Evolutionary conservation across 495 filamentous ascomycete species (phyloP), one percentile per base, ranked within the genome.

Genomic region (Penicillium waksmanii): DNA sequence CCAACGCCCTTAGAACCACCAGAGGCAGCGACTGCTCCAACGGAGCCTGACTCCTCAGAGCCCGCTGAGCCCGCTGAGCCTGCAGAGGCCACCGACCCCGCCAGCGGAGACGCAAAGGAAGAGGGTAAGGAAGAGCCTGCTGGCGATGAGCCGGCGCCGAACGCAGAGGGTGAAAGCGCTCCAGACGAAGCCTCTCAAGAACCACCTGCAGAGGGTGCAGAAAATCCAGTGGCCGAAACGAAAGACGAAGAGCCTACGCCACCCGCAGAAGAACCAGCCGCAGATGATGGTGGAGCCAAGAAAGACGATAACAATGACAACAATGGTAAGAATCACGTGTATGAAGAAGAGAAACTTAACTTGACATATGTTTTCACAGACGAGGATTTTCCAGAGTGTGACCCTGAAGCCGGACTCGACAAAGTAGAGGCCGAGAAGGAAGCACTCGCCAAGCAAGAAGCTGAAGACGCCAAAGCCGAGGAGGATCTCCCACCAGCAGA

Each of bases 391-490:
- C 66, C 72, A 62, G 66, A 67, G 38, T 61, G 51, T 61, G 61
- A 72, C 56, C 64, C 61, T 53, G 63, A 66, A 19, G 64, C 60
- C 54, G 72, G 65, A 61, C 57, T 51, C 23, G 70, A 73, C 36
- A 61, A 65, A 34, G 66, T 73, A 66, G 68, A 73, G 40, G 69
- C 70, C 21, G 71, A 73, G 51, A 71, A 73, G 42, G 63, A 64
- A 38, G 68, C 59, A 27, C 58, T 54, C n/a, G 68, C 64, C 33
- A 60, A 63, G 51, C 51, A 62, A 48, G 62, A 64, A 18, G 68
- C 64, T n/a, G 68, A 69, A 58, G 67, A 66, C 3, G 63, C 71
- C 8, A 44, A 52, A 55, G 49, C 59, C 4, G 62, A 69, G 40
- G 56, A 68, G 53, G 63, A 40, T 42, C 43, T 40, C 17, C 40